A percentile compares a stretch with the other conserved stretches of the same genome.
phyloP scores from a whole-genome alignment of 2,329 filamentous ascomycete genomes.

The Penicillium sp. region DNA sequence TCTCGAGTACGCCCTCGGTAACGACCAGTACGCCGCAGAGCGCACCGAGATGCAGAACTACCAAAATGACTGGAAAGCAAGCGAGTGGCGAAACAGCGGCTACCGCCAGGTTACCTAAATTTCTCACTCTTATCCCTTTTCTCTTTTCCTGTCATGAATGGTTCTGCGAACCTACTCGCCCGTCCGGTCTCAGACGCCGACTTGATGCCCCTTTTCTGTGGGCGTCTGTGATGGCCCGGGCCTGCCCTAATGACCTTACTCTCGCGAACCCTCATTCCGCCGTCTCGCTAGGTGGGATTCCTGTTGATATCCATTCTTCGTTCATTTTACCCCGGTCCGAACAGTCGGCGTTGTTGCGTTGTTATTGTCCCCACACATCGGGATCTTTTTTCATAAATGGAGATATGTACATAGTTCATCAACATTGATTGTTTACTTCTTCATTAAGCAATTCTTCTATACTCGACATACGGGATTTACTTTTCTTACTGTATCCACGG shows the following conservation, averaged over 20 bases:
- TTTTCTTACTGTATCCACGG: neutral
- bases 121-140: neutral
- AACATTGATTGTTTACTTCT: neutral
- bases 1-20: constrained; percentile 45
- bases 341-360: constrained; percentile 5
- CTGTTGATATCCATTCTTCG: constrained; percentile 9
- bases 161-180: constrained; percentile 8
- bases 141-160: constrained; percentile 6
- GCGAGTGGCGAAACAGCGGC: constrained; percentile 30
- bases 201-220: constrained; percentile 1
- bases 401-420: constrained; percentile 15
- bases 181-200: constrained; percentile 1
- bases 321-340: constrained; percentile 1
- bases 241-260: constrained; percentile 4
- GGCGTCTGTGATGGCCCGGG: constrained; percentile 3
- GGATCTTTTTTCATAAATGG: constrained; percentile 4
- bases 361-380: neutral
- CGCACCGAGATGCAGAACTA: constrained; percentile 38
- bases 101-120: constrained; percentile 26
- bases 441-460: neutral
- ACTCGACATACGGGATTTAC: neutral
- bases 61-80: constrained; percentile 38
- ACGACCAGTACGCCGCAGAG: constrained; percentile 43
- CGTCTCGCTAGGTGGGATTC: constrained; percentile 1
- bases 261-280: neutral